phyloP scores from a whole-genome alignment of 352 stramenopile species.

The Phytopythium vexans region DNA sequence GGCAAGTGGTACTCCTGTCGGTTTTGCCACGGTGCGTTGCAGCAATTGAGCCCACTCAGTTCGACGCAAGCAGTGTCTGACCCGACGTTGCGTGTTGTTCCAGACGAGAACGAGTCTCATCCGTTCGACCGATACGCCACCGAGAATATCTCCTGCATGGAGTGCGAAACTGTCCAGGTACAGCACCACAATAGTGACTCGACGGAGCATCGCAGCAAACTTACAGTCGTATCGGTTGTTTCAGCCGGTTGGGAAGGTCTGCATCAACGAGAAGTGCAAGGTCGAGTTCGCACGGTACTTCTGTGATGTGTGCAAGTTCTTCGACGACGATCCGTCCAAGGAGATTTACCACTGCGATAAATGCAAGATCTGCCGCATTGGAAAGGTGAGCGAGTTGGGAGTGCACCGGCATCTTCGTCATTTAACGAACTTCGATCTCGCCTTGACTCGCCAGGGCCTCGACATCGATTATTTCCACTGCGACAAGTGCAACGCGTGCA shows the following conservation, averaged over 20 bases:
- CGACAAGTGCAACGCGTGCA: conserved; percentile 97
- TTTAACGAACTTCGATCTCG: neutral
- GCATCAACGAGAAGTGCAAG: conserved; percentile 61
- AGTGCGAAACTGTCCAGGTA: conserved; percentile 72
- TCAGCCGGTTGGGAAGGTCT: conserved; percentile 63
- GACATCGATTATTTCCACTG: conserved; percentile 98
- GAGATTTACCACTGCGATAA: conserved; percentile 98
- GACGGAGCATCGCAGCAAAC: neutral
- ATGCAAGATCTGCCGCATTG: conserved; percentile 96
- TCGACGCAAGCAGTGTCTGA: neutral
- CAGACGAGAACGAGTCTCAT: conserved; percentile 83
- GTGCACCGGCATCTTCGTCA: neutral
- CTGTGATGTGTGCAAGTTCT: conserved; percentile 96
- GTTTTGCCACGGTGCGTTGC: conserved; percentile 84
- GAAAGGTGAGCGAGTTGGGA: conserved; percentile 43
- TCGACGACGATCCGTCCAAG: conserved; percentile 90
- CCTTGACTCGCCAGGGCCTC: conserved; percentile 49
- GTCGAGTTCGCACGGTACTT: conserved; percentile 91
- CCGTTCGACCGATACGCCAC: conserved; percentile 93
- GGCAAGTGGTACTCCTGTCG: conserved; percentile 87
- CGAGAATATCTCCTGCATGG: conserved; percentile 95
- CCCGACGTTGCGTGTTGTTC: neutral
- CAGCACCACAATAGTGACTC: neutral
- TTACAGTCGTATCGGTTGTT: conserved; percentile 15
- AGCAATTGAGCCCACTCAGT: conserved; percentile 3